Percentiles rank a stretch among this genome's conserved stretches.
phyloP scores from a whole-genome alignment of 2,329 filamentous ascomycete species.

The Laburnicola sp. region DNA sequence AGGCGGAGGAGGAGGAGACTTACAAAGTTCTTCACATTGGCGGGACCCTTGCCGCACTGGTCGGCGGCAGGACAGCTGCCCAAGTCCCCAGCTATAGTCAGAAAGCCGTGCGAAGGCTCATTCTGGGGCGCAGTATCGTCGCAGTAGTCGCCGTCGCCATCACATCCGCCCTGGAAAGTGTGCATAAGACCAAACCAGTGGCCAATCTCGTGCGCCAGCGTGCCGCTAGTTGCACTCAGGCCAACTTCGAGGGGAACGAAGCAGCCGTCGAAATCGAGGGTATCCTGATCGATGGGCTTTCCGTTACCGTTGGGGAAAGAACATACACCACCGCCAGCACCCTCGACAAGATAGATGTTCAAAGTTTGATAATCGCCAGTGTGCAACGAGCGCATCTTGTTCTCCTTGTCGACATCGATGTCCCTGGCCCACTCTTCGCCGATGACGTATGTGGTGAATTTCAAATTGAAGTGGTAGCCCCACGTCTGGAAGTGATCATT shows the following conservation, averaged over 20 bases:
- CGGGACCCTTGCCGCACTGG: constrained; percentile 10
- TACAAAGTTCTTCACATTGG: constrained; percentile 23
- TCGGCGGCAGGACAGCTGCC: constrained; percentile 15
- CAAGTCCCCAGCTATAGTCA: constrained; percentile 13
- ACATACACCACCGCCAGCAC: constrained; percentile 48
- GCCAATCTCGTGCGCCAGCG: constrained; percentile 24
- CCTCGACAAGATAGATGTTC: constrained; percentile 60
- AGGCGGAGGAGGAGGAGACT: background rate
- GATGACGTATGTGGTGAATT: constrained; percentile 4
- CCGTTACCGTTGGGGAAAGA: constrained; percentile 8
- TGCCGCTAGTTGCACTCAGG: constrained; percentile 6
- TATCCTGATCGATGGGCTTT: constrained; percentile 9
- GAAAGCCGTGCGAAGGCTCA: constrained; percentile 14
- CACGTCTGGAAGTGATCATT: constrained; percentile 14
- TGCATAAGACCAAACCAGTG: constrained; percentile 38
- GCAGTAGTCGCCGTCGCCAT: constrained; percentile 24
- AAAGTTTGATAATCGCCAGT: constrained; percentile 55
- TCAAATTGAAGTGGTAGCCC: constrained; percentile 18
- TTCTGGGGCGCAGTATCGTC: constrained; percentile 32
- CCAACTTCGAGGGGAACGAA: constrained; percentile 13
- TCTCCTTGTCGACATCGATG: constrained; percentile 12
- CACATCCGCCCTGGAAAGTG: constrained; percentile 31
- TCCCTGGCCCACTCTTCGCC: constrained; percentile 17
- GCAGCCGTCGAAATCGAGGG: constrained; percentile 18
- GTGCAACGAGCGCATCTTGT: constrained; percentile 55